Evolutionary conservation across 2,329 filamentous ascomycete species (phyloP), one percentile per base, ranked within the genome.

Genomic region (Alternaria ventricosa): DNA sequence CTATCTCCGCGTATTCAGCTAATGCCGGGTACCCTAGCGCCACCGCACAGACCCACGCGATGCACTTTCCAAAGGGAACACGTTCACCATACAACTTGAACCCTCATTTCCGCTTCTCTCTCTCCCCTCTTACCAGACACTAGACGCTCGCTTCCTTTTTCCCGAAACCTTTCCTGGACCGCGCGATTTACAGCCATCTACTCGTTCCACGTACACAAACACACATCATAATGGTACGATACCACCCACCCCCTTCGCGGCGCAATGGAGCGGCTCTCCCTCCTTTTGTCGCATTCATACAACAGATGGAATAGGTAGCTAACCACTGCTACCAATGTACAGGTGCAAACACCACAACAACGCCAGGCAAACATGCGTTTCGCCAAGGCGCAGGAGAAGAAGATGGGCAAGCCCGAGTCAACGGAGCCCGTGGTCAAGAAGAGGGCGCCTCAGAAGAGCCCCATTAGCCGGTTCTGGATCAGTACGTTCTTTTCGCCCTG

Each of bases 301-400:
- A 3, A 41, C 36, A 23, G n/a, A 30, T 8, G 33, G 10, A 20
- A 43, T 13, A 33, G 4, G 5, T 22, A 27, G 18, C n/a, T 20
- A 36, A 41, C 27, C 49, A 45, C 23, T 2, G 25, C 2, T 6
- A 25, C 23, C 33, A 30, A 25, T 41, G 8, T 41, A 18, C 59
- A 94, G 92, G 91, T 89, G 72, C 92, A 95, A 90, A 96, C 92
- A 71, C 92, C 90, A 72, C 88, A 93, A 81, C 93, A 96, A 85
- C 90, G 92, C 80, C 89, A 89, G 76, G 89, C 90, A 67, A 96
- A 96, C 84, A 88, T 88, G 76, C 91, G 91, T 82, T 96, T 93
- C 82, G 89, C 87, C 71, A 90, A 90, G 79, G 86, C 87, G 57
- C 89, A 95, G 79, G 89, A 91, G 78, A 83, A 85, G 64, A 91